These are phyloP conservation scores for Yarrowia galli DNA, from an alignment of 1,139 yeast species.

Conservation along the genomic window DNA sequence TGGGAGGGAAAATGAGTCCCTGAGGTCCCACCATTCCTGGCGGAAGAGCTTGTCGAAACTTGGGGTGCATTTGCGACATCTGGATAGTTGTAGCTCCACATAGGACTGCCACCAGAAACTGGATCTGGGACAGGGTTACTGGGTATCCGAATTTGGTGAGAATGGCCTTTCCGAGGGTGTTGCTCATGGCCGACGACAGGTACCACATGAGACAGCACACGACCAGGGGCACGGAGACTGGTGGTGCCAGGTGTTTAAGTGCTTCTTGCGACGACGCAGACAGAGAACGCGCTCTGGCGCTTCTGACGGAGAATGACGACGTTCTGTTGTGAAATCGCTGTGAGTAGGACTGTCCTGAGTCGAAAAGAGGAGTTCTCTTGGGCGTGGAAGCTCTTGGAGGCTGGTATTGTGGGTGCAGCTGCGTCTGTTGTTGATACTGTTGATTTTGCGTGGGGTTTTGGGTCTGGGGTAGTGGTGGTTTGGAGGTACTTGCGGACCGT, in stretches of 20 bases:
- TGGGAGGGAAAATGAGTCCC: constrained; percentile 59
- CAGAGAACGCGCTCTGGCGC: constrained; percentile 42
- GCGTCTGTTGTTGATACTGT: constrained; percentile 19
- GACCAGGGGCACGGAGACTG: constrained; percentile 53
- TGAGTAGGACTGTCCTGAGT: constrained; percentile 31
- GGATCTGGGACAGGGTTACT: constrained; percentile 82
- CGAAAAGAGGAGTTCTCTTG: constrained; percentile 30
- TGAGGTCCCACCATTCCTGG: constrained; percentile 47
- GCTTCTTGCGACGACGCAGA: constrained; percentile 48
- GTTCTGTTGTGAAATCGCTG: constrained; percentile 32
- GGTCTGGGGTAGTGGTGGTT: neutral
- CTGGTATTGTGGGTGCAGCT: constrained; percentile 16
- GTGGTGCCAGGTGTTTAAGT: constrained; percentile 51
- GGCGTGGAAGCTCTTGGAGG: constrained; percentile 17
- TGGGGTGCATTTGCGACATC: constrained; percentile 44
- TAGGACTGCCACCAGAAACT: constrained; percentile 73
- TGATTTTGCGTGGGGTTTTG: neutral
- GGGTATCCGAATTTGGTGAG: constrained; percentile 76
- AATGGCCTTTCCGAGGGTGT: constrained; percentile 79
- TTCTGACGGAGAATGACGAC: constrained; percentile 22
- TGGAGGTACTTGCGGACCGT: constrained; percentile 21
- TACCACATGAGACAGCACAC: constrained; percentile 78
- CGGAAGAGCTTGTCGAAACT: constrained; percentile 46
- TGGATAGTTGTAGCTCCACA: constrained; percentile 57
- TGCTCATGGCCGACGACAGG: constrained; percentile 77